Evolutionary conservation across 768 basidiomycete genomes (phyloP).

Genomic region (Vishniacozyma victoriae): DNA sequence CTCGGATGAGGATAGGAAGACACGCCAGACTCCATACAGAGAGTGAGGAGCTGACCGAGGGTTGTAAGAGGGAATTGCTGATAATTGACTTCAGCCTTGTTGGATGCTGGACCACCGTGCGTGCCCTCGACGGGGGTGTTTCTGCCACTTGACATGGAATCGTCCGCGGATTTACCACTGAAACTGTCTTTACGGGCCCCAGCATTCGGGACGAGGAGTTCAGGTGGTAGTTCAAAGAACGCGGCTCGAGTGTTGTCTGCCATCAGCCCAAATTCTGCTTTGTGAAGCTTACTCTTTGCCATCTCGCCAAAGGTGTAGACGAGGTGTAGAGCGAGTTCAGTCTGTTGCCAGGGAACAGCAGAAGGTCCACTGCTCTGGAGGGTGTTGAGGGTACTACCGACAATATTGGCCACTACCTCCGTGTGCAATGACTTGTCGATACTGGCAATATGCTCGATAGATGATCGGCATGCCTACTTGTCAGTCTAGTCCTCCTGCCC

Average conservation of each 20-base stretch:
- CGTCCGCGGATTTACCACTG: conserved; percentile 27
- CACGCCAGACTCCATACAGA: conserved; percentile 76
- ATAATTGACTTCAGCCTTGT: conserved; percentile 38
- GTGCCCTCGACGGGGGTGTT: conserved; percentile 25
- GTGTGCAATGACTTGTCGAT: conserved; percentile 84
- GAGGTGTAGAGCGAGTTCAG: conserved; percentile 86
- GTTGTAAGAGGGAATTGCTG: conserved; percentile 67
- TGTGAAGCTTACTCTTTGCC: conserved; percentile 59
- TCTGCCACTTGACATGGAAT: conserved; percentile 21
- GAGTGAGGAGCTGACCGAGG: conserved; percentile 82
- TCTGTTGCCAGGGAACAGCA: conserved; percentile 78
- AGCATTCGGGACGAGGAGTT: conserved; percentile 50
- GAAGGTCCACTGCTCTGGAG: conserved; percentile 56
- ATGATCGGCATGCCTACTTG: conserved; percentile 14
- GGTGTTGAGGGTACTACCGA: conserved; percentile 66
- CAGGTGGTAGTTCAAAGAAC: conserved; percentile 73
- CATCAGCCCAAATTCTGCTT: background rate
- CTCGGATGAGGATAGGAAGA: conserved; percentile 74
- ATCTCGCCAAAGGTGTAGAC: conserved; percentile 92
- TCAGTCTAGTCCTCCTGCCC: background rate
- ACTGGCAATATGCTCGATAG: conserved; percentile 72
- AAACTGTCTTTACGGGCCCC: conserved; percentile 26
- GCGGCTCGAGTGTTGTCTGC: conserved; percentile 70
- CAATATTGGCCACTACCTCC: conserved; percentile 64
- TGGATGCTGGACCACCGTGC: background rate